A percentile compares a stretch with the other conserved stretches of the same genome.
Conservation (phyloP, 2,329 filamentous ascomycete genomes). For the Epicoccum sorghinum region DNA sequence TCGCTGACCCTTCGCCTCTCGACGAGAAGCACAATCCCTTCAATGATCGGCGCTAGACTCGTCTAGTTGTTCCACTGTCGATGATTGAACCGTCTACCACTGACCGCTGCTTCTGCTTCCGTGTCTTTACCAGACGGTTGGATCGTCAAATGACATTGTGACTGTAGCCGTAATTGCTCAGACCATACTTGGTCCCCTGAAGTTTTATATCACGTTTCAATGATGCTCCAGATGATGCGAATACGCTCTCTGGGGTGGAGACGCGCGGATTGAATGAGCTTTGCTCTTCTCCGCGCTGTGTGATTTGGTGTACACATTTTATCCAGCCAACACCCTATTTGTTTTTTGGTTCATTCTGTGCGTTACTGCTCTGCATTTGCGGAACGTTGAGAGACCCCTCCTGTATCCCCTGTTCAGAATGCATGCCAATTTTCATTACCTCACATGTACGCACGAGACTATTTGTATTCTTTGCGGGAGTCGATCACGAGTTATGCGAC, state of each 20-base stretch:
- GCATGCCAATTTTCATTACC: constrained; percentile 16
- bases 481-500: constrained; percentile 18
- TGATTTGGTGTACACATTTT: constrained; percentile 47
- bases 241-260: constrained; percentile 42
- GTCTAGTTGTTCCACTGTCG: constrained; percentile 29
- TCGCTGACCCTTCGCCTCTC: constrained; percentile 51
- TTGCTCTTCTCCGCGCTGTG: constrained; percentile 37
- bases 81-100: constrained; percentile 44
- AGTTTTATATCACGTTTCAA: constrained; percentile 35
- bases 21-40: constrained; percentile 46
- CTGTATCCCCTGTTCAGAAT: constrained; percentile 14
- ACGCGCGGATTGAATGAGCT: constrained; percentile 49
- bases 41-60: constrained; percentile 27
- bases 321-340: constrained; percentile 24
- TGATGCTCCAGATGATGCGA: constrained; percentile 15
- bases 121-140: constrained; percentile 45
- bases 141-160: constrained; percentile 38
- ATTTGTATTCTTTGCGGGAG: constrained; percentile 9
- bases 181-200: constrained; percentile 46
- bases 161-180: constrained; percentile 52
- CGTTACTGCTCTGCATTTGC: constrained; percentile 47
- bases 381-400: constrained; percentile 21
- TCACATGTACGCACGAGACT: constrained; percentile 12
- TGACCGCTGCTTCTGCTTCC: constrained; percentile 55
- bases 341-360: constrained; percentile 43